These are phyloP conservation scores for Mycena metata DNA, from an alignment of 768 basidiomycete species.

Conservation along the genomic window DNA sequence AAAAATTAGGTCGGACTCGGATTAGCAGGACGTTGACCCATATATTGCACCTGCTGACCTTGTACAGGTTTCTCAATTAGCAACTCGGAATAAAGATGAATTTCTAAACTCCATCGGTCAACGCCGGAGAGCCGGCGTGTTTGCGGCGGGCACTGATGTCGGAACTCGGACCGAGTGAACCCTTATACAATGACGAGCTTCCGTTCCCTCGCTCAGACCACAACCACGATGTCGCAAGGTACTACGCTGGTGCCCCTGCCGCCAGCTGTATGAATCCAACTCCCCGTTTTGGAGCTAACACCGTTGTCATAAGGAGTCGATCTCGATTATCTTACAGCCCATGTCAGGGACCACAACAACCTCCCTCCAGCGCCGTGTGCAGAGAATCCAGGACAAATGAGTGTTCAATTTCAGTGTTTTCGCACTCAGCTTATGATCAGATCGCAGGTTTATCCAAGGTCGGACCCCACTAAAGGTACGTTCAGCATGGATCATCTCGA, in stretches of 20 bases:
- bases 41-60: no score
- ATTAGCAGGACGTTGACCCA: no score
- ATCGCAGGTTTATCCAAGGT: slow-evolving; percentile 62
- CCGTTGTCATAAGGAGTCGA: slow-evolving; percentile 29
- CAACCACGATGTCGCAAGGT: slow-evolving; percentile 35
- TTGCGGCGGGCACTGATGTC: no score
- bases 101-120: no score
- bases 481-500: not conserved
- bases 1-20: no score
- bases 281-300: slow-evolving; percentile 19
- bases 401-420: not conserved
- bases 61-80: no score
- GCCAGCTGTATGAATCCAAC: slow-evolving; percentile 25
- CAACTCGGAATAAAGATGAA: no score
- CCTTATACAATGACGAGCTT: no score
- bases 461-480: slow-evolving; percentile 55
- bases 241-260: slow-evolving; percentile 13
- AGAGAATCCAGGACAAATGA: slow-evolving; percentile 63
- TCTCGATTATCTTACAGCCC: slow-evolving; percentile 18
- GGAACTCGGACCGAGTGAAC: no score
- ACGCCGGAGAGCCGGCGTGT: no score
- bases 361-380: slow-evolving; percentile 57
- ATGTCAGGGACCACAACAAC: slow-evolving; percentile 18
- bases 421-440: not conserved
- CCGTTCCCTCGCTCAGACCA: not conserved